These are phyloP conservation scores for Wickerhamiella kazuoi DNA, from an alignment of 805 yeast genomes.

Conservation along the genomic window DNA sequence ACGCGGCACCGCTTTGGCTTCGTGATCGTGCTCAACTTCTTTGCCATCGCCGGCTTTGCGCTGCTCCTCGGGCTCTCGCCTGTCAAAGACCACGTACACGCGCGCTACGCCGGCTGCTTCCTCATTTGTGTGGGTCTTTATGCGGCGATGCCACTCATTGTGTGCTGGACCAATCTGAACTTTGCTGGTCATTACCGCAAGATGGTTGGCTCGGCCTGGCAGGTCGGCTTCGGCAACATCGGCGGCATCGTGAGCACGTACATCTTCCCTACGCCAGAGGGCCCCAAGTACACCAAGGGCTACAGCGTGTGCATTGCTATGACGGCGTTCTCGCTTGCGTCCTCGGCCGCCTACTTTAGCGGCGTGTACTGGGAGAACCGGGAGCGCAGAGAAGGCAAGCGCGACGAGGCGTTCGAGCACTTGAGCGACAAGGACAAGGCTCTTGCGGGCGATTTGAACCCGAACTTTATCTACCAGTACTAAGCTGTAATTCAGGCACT, in stretches of 20 bases:
- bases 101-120: slow-evolving; percentile 50
- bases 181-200: slow-evolving; percentile 46
- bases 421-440: slow-evolving; percentile 11
- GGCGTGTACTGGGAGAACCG: slow-evolving; percentile 19
- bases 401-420: slow-evolving; percentile 13
- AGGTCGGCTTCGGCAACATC: slow-evolving; percentile 55
- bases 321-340: slow-evolving; percentile 26
- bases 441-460: slow-evolving; percentile 19
- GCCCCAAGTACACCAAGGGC: slow-evolving; percentile 45
- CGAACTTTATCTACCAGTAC: slow-evolving; percentile 18
- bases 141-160: slow-evolving; percentile 48
- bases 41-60: slow-evolving; percentile 36
- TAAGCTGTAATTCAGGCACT: no score
- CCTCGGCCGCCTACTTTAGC: slow-evolving; percentile 21
- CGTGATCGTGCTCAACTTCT: slow-evolving; percentile 10
- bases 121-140: slow-evolving; percentile 41
- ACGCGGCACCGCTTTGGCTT: slow-evolving; percentile 23
- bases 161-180: slow-evolving; percentile 50
- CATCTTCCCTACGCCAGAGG: slow-evolving; percentile 34
- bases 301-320: slow-evolving; percentile 34
- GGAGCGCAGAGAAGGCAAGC: slow-evolving; percentile 14
- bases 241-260: slow-evolving; percentile 54
- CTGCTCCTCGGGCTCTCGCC: slow-evolving; percentile 32
- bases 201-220: slow-evolving; percentile 40
- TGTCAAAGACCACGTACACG: slow-evolving; percentile 20